phyloP scores from a whole-genome alignment of 257 asterid species.

The Ligustrum vulgare region DNA sequence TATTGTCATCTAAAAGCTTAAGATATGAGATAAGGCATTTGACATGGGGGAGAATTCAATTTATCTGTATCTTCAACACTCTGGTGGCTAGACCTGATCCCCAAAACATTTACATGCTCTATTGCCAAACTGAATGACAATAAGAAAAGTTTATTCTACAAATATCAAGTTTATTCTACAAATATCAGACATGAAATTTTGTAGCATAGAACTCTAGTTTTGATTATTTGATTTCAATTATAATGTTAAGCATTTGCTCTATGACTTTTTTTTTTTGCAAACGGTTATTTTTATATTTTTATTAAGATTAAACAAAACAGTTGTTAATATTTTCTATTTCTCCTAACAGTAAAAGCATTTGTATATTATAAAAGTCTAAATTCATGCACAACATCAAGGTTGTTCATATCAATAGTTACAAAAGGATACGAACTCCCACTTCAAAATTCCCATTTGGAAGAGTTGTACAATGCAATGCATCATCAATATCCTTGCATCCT shows the following conservation, averaged over 20 bases:
- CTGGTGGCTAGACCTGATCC: constrained; percentile 5
- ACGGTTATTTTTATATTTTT: background rate
- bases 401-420: background rate
- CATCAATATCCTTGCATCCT: constrained; percentile 99
- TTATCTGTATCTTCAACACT: background rate
- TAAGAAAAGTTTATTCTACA: background rate
- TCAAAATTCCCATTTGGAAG: constrained; percentile 91
- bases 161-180: background rate
- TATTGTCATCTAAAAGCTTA: constrained; percentile 17
- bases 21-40: background rate
- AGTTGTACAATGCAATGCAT: constrained; percentile 88
- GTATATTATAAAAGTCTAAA: background rate
- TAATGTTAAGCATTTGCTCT: background rate
- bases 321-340: background rate
- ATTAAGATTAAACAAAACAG: background rate
- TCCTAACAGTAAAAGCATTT: background rate
- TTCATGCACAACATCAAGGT: background rate
- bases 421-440: constrained; percentile 99
- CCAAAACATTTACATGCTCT: constrained; percentile 3
- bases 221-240: background rate
- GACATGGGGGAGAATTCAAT: background rate
- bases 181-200: background rate
- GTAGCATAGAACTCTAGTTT: background rate
- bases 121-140: background rate
- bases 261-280: background rate